Conservation (phyloP, 2,329 filamentous ascomycete species). For the Dactylellina leptospora region DNA sequence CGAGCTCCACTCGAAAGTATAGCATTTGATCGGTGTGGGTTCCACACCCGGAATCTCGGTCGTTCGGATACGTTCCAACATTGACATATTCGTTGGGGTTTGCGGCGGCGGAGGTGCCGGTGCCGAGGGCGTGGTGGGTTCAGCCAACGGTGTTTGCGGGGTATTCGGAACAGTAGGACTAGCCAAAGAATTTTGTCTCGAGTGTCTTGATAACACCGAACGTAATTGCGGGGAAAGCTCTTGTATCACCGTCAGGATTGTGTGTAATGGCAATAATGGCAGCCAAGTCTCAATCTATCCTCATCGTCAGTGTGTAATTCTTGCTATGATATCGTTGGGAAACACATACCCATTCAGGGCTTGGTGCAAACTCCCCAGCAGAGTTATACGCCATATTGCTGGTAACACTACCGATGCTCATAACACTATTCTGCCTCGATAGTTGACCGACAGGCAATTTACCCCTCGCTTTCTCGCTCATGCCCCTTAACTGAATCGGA, state of each 20-base stretch:
- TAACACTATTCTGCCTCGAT: constrained; percentile 87
- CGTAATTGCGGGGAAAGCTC: constrained; percentile 69
- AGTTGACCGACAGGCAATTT: constrained; percentile 93
- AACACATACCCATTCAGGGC: constrained; percentile 73
- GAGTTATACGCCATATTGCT: constrained; percentile 65
- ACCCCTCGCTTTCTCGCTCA: constrained; percentile 96
- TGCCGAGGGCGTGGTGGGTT: constrained; percentile 56
- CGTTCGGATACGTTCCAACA: constrained; percentile 67
- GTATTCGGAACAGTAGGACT: constrained; percentile 60
- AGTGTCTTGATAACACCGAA: constrained; percentile 63
- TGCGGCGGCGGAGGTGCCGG: constrained; percentile 57
- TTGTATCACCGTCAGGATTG: constrained; percentile 78
- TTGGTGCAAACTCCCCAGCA: constrained; percentile 76
- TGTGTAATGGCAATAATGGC: constrained; percentile 88
- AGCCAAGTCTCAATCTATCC: constrained; percentile 86
- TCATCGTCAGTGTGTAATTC: constrained; percentile 1
- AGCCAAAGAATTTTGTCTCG: constrained; percentile 59
- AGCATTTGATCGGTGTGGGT: constrained; percentile 76
- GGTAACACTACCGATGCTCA: constrained; percentile 76
- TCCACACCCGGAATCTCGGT: constrained; percentile 77
- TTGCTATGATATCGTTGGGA: not conserved
- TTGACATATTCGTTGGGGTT: constrained; percentile 61
- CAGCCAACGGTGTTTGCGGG: constrained; percentile 59
- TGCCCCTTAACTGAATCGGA: constrained; percentile 82
- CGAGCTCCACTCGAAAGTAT: constrained; percentile 93